phyloP scores from a whole-genome alignment of 805 yeast genomes.

The Yarrowia keelungensis region DNA sequence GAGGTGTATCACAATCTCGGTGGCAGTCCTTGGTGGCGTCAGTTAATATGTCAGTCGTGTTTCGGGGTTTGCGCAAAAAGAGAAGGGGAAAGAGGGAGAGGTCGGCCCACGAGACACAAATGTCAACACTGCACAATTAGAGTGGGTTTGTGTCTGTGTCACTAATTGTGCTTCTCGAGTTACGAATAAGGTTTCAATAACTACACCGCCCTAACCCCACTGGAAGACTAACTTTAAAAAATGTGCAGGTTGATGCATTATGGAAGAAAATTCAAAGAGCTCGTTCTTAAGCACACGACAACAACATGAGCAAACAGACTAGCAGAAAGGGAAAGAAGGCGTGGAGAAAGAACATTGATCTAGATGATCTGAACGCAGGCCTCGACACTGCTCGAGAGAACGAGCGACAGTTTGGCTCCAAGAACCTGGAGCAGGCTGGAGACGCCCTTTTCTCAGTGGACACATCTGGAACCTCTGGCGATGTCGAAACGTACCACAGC shows the following conservation, averaged over 20 bases:
- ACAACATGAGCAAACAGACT: constrained; percentile 34
- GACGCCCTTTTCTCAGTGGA: constrained; percentile 69
- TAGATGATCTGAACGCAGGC: constrained; percentile 75
- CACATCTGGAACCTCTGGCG: constrained; percentile 61
- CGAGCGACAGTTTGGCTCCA: constrained; percentile 50
- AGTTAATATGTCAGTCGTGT: background rate
- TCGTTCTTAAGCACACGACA: background rate
- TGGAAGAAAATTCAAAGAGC: constrained; percentile 11
- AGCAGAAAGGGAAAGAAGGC: constrained; percentile 86
- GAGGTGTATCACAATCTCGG: background rate
- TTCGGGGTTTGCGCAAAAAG: background rate
- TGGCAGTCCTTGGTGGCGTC: background rate
- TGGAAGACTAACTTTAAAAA: constrained; percentile 20
- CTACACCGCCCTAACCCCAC: background rate
- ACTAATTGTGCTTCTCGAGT: background rate
- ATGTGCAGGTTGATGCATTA: constrained; percentile 28
- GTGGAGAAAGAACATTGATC: constrained; percentile 91
- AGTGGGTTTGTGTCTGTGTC: background rate
- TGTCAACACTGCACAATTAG: too few species aligned
- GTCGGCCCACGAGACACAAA: too few species aligned
- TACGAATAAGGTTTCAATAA: background rate
- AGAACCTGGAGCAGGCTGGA: constrained; percentile 50
- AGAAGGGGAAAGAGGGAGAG: background rate
- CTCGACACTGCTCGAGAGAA: constrained; percentile 74
- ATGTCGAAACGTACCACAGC: constrained; percentile 43